Base-by-base conservation (phyloP, 176 grass and related monocot genomes). In the Eremochloa ophiuroides region DNA sequence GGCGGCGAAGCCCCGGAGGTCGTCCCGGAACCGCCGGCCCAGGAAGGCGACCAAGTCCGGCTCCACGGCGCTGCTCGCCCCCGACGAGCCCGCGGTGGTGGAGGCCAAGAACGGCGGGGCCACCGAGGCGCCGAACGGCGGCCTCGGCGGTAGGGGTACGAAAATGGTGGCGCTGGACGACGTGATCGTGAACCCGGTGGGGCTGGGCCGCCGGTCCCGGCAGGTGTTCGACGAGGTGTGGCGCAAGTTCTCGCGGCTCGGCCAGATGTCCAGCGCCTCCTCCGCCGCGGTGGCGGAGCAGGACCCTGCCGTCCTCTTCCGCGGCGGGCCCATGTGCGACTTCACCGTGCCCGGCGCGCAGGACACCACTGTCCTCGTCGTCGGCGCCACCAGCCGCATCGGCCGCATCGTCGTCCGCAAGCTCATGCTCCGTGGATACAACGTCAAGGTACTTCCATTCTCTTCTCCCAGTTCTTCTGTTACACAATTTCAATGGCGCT, bases 211-310 rank as follows among this genome's bases (percentile, higher is more conserved):
- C 5, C 87, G 83, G 11, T 98, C 92, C 17, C 88, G 92, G 69
- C 95, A 94, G 90, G 78, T 98, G 46, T 98, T 98, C 87, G 90
- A 98, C 82, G 95, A 98, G 81, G 92, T 98, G 82, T 98, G 95
- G 92, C 88, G 92, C 80, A 98, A 93, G 84, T 94, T 98, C 92
- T 98, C 95, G n/a, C 92, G 84, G 14, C 88, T 98, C 13, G 95
- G 90, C 6, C 95, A 98, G 90, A 98, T 98, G 66, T 94, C 95
- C 11, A 86, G 94, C 82, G 85, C 95, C 5, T 87, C 93, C 5
- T 68, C 83, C 59, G 62, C 85, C 5, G 78, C 79, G 15, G 66
- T 74, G 77, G 84, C 84, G 20, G 89, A 97, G 55, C 83, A 80
- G 77, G 94, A 94, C 51, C 82, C 91, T 7, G 74, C 86, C 34